Evolutionary conservation across 164 flowering plant genomes (phyloP), one percentile per base, ranked within the genome.

Genomic region (Warburgia ugandensis): DNA sequence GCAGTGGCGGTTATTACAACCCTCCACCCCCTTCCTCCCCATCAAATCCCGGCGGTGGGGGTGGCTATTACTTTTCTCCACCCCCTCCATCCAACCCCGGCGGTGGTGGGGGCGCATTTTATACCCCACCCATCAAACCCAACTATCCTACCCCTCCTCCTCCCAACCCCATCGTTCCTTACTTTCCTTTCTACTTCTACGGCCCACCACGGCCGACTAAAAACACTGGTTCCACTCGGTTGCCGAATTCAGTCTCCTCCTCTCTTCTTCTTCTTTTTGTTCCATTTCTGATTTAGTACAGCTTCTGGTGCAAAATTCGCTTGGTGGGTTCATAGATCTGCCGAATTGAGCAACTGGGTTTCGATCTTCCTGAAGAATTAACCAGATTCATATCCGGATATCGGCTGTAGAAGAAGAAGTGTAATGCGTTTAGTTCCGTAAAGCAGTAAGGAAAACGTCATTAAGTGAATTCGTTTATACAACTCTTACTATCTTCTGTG

Each of bases 151-250:
- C 68, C 11, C 87, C 94, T 6, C 96, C 92, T 4, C 96, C 90
- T 2, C 96, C 94, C 0, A 84, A 86, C 58, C 92, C 96, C 0
- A 80, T 86, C 29, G 77, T 84, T 2, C 96, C 96, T 3, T 87
- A 82, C 66, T 87, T 78, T 54, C 96, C 96, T 0, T 87, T 48
- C 20, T 87, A 75, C 75, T 87, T 65, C 44, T 43, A 81, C 56
- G n/a, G n/a, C n/a, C 89, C 95, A 31, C 95, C 89, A 1, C 77
- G 83, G 7, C 20, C 12, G 10, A 22, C 64, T 21, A 10, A 5
- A 7, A 16, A 14, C 17, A 42, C 68, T 16, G 23, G 22, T 45
- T 49, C 58, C 8, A 14, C 27, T 7, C 32, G 11, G 2, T 36
- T 51, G 22, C 30, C 6, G 4, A 13, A 48, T 8, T 6, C 35